A percentile compares a stretch with the other conserved stretches of the same genome.
phyloP scores from a whole-genome alignment of 1,284 basidiomycete species.

The Lignosus rhinocerotis region DNA sequence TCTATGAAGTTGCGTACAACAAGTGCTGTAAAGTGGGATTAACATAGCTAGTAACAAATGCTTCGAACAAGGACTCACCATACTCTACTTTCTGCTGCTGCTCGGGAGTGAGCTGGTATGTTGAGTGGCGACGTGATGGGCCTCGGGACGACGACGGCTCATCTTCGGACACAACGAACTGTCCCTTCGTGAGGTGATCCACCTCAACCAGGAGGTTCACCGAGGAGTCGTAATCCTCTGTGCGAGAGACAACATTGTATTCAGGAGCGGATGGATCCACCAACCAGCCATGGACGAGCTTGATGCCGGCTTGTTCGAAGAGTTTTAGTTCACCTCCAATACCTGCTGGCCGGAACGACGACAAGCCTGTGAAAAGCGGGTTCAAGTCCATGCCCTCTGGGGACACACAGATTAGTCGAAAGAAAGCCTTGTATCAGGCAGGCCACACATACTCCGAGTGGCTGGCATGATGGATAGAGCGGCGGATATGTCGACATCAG shows the following conservation, averaged over 20 bases:
- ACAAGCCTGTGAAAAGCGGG: constrained; percentile 70
- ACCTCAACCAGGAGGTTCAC: constrained; percentile 75
- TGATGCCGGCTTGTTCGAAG: constrained; percentile 80
- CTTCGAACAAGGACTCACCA: constrained; percentile 46
- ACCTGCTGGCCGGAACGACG: constrained; percentile 65
- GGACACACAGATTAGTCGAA: not conserved
- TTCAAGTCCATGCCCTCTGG: constrained; percentile 86
- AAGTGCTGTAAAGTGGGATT: constrained; percentile 49
- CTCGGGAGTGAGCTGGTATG: constrained; percentile 42
- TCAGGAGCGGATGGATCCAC: constrained; percentile 74
- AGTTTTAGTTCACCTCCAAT: constrained; percentile 76
- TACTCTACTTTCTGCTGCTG: constrained; percentile 63
- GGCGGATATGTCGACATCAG: constrained; percentile 69
- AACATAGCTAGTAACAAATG: not conserved
- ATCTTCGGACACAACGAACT: constrained; percentile 47
- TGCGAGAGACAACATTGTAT: constrained; percentile 50
- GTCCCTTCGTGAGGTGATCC: constrained; percentile 68
- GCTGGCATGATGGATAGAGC: constrained; percentile 82
- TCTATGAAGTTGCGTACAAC: constrained; percentile 72
- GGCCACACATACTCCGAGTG: constrained; percentile 65
- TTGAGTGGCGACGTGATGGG: constrained; percentile 9
- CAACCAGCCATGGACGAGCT: constrained; percentile 91
- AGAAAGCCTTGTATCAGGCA: not conserved
- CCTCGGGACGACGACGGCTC: constrained; percentile 13
- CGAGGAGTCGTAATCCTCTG: constrained; percentile 69